Conservation (phyloP, 306 rosid species). For the Glycyrrhiza uralensis region DNA sequence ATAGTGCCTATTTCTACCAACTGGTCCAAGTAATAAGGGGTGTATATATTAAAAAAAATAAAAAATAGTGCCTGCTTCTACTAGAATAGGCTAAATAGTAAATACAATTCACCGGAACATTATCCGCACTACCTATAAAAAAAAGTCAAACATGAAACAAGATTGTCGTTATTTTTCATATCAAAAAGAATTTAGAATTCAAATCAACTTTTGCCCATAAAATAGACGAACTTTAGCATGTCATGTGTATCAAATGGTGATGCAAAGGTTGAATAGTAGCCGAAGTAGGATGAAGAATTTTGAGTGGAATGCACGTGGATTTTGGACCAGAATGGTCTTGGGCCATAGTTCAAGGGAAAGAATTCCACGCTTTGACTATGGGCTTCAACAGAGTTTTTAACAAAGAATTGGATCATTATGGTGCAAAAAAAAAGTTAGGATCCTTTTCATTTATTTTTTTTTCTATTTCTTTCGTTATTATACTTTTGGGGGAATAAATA, state of each 20-base stretch:
- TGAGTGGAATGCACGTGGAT: constrained; percentile 39
- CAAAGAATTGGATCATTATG: background rate
- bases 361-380: constrained; percentile 12
- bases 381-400: background rate
- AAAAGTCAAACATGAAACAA: constrained; percentile 21
- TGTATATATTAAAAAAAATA: too few species aligned
- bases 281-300: background rate
- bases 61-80: background rate
- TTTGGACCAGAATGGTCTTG: constrained; percentile 2
- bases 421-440: too few species aligned
- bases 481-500: too few species aligned
- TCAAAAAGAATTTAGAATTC: background rate
- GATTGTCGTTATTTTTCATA: background rate
- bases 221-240: background rate
- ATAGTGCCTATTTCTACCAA: background rate
- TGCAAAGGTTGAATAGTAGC: background rate
- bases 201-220: background rate
- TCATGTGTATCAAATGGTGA: background rate
- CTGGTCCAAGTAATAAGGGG: too few species aligned
- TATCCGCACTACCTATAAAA: constrained; percentile 16
- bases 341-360: background rate
- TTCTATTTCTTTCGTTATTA: too few species aligned
- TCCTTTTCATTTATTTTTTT: too few species aligned
- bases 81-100: constrained; percentile 4
- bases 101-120: constrained; percentile 18